These are phyloP conservation scores for Aspergillus biplanus DNA, from an alignment of 495 filamentous ascomycete species.

Conservation along the genomic window DNA sequence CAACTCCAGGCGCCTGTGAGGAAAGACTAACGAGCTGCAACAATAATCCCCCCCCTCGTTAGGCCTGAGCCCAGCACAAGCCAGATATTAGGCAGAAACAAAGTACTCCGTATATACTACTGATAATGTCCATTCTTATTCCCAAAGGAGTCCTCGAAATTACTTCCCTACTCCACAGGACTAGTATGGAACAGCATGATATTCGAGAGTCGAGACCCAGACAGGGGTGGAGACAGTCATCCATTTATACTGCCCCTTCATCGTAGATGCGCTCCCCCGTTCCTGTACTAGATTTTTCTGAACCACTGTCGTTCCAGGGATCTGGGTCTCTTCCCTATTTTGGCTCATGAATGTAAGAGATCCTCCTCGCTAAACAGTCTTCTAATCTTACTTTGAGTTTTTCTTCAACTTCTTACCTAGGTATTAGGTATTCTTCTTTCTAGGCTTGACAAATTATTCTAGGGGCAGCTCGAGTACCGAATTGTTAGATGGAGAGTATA, in stretches of 20 bases:
- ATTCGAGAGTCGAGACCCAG: slow-evolving; percentile 21
- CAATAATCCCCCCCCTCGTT: background rate
- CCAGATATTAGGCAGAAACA: background rate
- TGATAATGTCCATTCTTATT: background rate
- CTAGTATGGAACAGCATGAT: slow-evolving; percentile 3
- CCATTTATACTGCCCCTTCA: background rate
- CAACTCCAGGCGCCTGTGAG: background rate
- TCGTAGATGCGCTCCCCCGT: background rate
- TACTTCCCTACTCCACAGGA: slow-evolving; percentile 11
- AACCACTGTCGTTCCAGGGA: slow-evolving; percentile 40
- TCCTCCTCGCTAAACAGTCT: background rate
- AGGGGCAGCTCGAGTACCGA: too few relatives aligned
- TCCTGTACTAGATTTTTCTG: slow-evolving; percentile 31
- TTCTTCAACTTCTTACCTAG: background rate
- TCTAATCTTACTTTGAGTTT: background rate
- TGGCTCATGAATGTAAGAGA: slow-evolving; percentile 12
- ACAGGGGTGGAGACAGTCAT: slow-evolving; percentile 28
- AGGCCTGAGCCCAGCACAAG: background rate
- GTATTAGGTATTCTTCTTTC: background rate
- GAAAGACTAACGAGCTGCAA: background rate
- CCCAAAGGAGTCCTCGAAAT: slow-evolving; percentile 14
- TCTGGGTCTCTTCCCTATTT: slow-evolving; percentile 19
- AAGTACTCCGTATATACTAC: slow-evolving; percentile 6
- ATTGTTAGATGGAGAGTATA: too few relatives aligned
- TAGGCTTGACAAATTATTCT: background rate